Conservation (phyloP, 2,329 filamentous ascomycete genomes). For the Xylariaceae sp. region DNA sequence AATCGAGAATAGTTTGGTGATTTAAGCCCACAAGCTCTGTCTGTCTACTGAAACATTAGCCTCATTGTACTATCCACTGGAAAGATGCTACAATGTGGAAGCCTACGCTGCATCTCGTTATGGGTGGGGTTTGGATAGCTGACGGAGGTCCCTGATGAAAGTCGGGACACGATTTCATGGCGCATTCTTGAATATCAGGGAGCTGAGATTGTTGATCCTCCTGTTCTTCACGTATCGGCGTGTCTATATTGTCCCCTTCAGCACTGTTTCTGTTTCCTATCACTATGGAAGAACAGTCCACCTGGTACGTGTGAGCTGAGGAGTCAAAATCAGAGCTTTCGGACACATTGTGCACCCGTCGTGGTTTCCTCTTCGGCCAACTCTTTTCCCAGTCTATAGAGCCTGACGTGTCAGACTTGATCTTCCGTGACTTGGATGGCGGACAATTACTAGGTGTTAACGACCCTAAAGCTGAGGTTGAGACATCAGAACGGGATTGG, state of each 20-base stretch:
- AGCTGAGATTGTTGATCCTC: constrained; percentile 27
- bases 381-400: constrained; percentile 39
- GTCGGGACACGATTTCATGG: constrained; percentile 41
- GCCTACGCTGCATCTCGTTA: constrained; percentile 18
- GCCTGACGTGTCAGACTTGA: constrained; percentile 28
- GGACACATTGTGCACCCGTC: constrained; percentile 38
- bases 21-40: constrained; percentile 15
- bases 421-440: constrained; percentile 22
- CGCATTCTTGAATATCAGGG: constrained; percentile 21
- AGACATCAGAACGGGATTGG: constrained; percentile 22
- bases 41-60: constrained; percentile 24
- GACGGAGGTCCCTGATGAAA: constrained; percentile 28
- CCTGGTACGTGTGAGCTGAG: neutral
- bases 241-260: constrained; percentile 6
- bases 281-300: constrained; percentile 9
- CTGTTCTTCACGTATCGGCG: constrained; percentile 15
- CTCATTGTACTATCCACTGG: neutral
- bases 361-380: constrained; percentile 38
- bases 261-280: constrained; percentile 8
- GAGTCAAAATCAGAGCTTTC: constrained; percentile 32
- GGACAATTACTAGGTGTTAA: constrained; percentile 23
- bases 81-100: neutral
- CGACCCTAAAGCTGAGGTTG: constrained; percentile 20
- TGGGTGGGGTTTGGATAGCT: constrained; percentile 3
- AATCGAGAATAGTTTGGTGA: constrained; percentile 29